Evolutionary conservation across 768 basidiomycete genomes (phyloP), one percentile per base, ranked within the genome.

Genomic region (Daedaleopsis nitida): DNA sequence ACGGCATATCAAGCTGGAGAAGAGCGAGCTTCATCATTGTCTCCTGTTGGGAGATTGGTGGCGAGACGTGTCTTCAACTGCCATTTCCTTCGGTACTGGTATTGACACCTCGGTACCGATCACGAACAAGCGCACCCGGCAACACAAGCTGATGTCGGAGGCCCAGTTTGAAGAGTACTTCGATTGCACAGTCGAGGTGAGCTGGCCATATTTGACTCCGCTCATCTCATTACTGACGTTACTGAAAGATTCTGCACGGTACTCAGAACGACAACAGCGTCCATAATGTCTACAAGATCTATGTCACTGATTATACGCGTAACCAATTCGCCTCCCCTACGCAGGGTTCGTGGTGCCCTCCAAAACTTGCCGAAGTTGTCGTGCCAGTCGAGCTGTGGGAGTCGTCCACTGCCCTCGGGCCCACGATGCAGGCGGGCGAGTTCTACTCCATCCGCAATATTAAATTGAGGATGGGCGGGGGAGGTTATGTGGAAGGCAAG

Each of bases 341-440:
- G n/a, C 73, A 77, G 55, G 74, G 76, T 8, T 55, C 71, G 47
- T 85, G 81, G 81, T 86, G 83, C 68, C 76, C 81, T 12, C 68
- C 74, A 6, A 74, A 72, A 24, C 72, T 89, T 37, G 73, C 72
- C 3, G 74, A 80, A 14, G 70, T 67, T 24, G 77, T 85, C 17
- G 66, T 89, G n/a, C 81, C 76, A 51, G 77, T 88, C 34, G 81
- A 82, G 64, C 81, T 85, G 74, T 89, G 86, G 85, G 83, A 85
- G 63, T 68, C 45, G 1, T 85, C 88, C 13, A 73, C 70, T 1
- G 58, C 65, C 23, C 58, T 76, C 10, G 85, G 78, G 12, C 73
- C 63, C 32, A 71, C 61, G 1, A 83, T 89, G 80, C 68, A 73
- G 44, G 65, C 73, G 1, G 83, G 83, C 23, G 75, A 82, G 59